Base-by-base conservation (phyloP, 306 rosid species). In the Nissolia schottii region DNA sequence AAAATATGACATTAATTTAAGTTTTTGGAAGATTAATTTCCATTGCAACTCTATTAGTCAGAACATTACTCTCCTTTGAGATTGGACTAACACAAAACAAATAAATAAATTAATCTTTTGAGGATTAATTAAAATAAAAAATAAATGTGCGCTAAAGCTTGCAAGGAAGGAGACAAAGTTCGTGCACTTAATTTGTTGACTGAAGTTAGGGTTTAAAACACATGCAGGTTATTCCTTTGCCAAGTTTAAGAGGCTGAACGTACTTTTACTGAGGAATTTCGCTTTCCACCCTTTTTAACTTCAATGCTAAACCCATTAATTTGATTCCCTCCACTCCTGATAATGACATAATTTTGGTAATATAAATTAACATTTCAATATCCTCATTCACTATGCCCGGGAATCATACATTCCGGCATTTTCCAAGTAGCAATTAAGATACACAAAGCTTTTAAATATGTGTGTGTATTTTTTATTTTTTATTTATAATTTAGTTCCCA, bases 241-340 rank as follows among this genome's bases (percentile, higher is more conserved):
- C 64, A 46, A 72, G 45, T 24, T 71, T 54, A 60, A 48, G 63
- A 28, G 45, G 34, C 5, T 11, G 24, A 67, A 70, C n/a, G n/a
- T n/a, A n/a, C 49, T 35, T 74, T 75, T 51, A 38, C 67, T 0
- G 12, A 50, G 84, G 80, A 71, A 77, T 78, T 61, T 63, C 8
- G 53, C 73, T 77, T 82, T 77, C 77, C 45, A 64, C 51, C 74
- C 64, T 59, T 60, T 41, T 49, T 6, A 54, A 65, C 49, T 20
- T 51, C 14, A 71, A 59, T 61, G 46, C 48, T 34, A 29, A 27
- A 22, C 41, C 46, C 72, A 75, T 75, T 64, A 65, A 55, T 56
- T 64, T 70, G 81, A 80, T 82, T 84, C 75, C 76, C 69, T 5
- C 50, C 78, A 18, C 67, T 72, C 35, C 58, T 43, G 79, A 80